Conservation (phyloP, 805 yeast species). For the Candida xiaguanensis region DNA sequence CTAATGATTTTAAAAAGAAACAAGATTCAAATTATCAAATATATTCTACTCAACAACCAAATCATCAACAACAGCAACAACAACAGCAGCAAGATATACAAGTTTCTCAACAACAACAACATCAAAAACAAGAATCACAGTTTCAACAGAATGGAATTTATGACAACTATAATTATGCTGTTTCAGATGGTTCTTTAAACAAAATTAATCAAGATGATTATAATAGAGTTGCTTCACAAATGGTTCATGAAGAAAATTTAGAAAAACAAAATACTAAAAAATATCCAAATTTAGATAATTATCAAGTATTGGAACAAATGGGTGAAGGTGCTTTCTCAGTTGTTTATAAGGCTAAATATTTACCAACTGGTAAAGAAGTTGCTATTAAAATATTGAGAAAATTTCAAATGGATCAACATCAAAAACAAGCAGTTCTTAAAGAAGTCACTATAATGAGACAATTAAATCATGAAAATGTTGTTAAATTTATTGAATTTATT, state of each 20-base stretch:
- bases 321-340: constrained; percentile 85
- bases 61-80: not conserved
- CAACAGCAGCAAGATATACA: not conserved
- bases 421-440: constrained; percentile 66
- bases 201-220: constrained; percentile 11
- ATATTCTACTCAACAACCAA: not conserved
- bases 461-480: constrained; percentile 61
- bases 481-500: constrained; percentile 60
- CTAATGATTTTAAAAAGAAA: constrained; percentile 31
- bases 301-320: constrained; percentile 46
- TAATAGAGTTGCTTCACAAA: constrained; percentile 27
- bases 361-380: constrained; percentile 35
- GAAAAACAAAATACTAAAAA: constrained; percentile 19
- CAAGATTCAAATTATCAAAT: not conserved
- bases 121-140: not conserved
- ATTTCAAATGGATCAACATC: constrained; percentile 58
- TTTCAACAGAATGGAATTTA: constrained; percentile 3
- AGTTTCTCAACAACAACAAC: constrained; percentile 1
- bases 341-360: constrained; percentile 59
- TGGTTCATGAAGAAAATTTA: constrained; percentile 33
- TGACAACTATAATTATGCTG: not conserved
- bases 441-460: constrained; percentile 77
- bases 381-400: constrained; percentile 66
- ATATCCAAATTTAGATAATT: constrained; percentile 39
- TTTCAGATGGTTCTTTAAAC: constrained; percentile 5